These are phyloP conservation scores for Venturia nashicola DNA, from an alignment of 2,329 filamentous ascomycete genomes.

Conservation along the genomic window DNA sequence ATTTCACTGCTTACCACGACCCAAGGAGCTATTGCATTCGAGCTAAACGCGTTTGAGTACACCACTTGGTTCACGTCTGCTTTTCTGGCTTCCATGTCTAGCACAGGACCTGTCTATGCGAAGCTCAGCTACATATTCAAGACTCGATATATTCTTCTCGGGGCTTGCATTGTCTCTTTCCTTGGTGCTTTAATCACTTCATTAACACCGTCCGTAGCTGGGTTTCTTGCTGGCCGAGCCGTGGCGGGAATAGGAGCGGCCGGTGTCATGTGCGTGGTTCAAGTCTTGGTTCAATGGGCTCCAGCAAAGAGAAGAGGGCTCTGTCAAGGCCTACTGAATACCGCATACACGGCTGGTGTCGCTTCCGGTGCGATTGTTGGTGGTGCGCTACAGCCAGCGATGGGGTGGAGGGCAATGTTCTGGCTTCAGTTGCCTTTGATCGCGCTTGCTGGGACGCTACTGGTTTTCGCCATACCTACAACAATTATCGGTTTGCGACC, in stretches of 20 bases:
- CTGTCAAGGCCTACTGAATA: constrained; percentile 62
- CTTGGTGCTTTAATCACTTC: constrained; percentile 55
- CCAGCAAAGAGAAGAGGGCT: constrained; percentile 56
- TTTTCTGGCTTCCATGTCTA: constrained; percentile 52
- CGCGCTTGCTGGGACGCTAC: constrained; percentile 45
- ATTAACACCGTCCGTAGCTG: constrained; percentile 42
- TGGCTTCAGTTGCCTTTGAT: constrained; percentile 56
- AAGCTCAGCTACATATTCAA: constrained; percentile 65
- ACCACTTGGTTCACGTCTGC: constrained; percentile 73
- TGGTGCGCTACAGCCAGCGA: constrained; percentile 47
- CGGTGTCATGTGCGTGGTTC: constrained; percentile 59
- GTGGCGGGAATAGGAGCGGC: constrained; percentile 58
- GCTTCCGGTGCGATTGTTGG: constrained; percentile 60
- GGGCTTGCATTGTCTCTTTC: constrained; percentile 45
- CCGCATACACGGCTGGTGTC: constrained; percentile 59
- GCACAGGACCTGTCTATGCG: constrained; percentile 56
- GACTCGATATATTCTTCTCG: constrained; percentile 51
- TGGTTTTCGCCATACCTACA: constrained; percentile 56
- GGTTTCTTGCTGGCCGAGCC: constrained; percentile 57
- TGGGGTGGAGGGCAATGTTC: constrained; percentile 68
- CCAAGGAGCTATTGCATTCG: constrained; percentile 62
- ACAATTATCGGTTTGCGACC: constrained; percentile 11
- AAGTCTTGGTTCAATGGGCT: constrained; percentile 66
- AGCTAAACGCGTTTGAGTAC: constrained; percentile 60
- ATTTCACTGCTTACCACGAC: constrained; percentile 74